Base-by-base conservation (phyloP, 78 protist species). In the Pelomyxa schiedti region DNA sequence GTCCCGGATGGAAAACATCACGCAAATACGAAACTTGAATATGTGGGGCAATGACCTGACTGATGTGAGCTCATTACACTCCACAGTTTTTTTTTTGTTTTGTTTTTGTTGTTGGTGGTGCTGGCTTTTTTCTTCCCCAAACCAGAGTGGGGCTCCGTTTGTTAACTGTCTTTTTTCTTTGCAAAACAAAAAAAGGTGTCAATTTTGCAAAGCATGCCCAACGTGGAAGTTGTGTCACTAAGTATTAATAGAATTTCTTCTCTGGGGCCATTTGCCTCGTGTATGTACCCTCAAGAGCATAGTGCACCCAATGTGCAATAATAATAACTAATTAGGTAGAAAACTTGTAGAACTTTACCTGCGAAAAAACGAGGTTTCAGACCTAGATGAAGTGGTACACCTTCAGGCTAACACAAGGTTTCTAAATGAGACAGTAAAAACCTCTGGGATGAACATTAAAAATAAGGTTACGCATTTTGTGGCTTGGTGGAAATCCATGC, bases 401-500 rank as follows among this genome's bases (percentile, higher is more conserved):
- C n/a, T n/a, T n/a, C n/a, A n/a, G n/a, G n/a, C n/a, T n/a, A n/a
- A n/a, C n/a, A n/a, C n/a, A n/a, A n/a, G n/a, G n/a, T n/a, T n/a
- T n/a, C n/a, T n/a, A n/a, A n/a, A n/a, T n/a, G n/a, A n/a, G n/a
- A n/a, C n/a, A n/a, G n/a, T n/a, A n/a, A n/a, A n/a, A n/a, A n/a
- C n/a, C 5, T 26, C n/a, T 72, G 75, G 43, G 66, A 83, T 39
- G 37, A 28, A 32, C 4, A 63, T 26, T 67, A 70, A 26, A 24
- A 76, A n/a, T 0, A n/a, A n/a, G 74, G 24, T 42, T 88, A 32
- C 1, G 29, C 6, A 67, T 75, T 8, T 52, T 88, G 39, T 88
- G 87, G 87, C 76, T 88, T 16, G 42, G 73, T 38, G 78, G 76
- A 52, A 88, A 88, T 39, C 92, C 92, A 4, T 88, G 92, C 36